Base-by-base conservation (phyloP, 1,284 basidiomycete species). In the Ganoderma multipileum region DNA sequence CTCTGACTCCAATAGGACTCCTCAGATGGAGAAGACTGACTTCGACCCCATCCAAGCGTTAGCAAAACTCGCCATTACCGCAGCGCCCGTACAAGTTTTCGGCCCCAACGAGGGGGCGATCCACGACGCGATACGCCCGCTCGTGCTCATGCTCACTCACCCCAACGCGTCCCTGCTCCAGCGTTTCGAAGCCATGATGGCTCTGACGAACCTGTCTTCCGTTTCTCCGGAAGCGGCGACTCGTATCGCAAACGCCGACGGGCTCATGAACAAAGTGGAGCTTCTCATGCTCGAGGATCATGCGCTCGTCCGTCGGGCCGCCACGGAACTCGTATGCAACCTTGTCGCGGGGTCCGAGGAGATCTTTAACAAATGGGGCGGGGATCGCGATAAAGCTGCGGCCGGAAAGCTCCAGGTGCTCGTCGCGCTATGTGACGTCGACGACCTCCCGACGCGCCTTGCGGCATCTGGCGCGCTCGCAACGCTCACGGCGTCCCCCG, bases 291-390 rank as follows among this genome's bases (percentile, higher is more conserved):
- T 97, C 41, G 93, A 95, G 75, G 94, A 96, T 66, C 93, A 98
- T 77, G 81, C 80, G 0, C 86, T 99, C 72, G 84, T 97, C 60
- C 89, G 95, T 23, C 85, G 97, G 67, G 97, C 97, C 0, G 90
- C 95, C 0, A 91, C 91, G 64, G 96, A 99, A 80, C 87, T 99
- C n/a, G 83, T 97, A 2, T 99, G 97, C 84, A 99, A 99, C 80
- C 86, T 99, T 33, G 86, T 96, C 55, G 88, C 85, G 16, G 91
- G 91, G 3, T 93, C 91, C 28, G 92, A 96, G 59, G 81, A 84
- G 1, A 89, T 93, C 2, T 96, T 93, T 78, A 85, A 88, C 70
- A 85, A 85, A 70, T 97, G 94, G 78, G 86, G 86, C 11, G 88
- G 87, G 12, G 64, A 74, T 44, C 71, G 77, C 36, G 76, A 79